phyloP scores from a whole-genome alignment of 805 yeast species.

The Kurtzmaniella fragi region DNA sequence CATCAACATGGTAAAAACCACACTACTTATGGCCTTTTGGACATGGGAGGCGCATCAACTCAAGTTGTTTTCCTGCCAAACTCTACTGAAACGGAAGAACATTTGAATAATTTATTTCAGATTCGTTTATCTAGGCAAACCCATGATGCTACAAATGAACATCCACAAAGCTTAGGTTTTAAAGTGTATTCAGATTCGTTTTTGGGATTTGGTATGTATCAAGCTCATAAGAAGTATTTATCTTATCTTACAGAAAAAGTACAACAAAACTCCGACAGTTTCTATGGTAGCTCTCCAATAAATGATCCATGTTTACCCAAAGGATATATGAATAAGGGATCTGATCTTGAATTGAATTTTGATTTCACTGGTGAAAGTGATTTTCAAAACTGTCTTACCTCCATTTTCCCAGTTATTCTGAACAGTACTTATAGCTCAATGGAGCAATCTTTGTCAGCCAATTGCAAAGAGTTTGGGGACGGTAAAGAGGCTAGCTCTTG shows the following conservation, averaged over 20 bases:
- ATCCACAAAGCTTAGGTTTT: slow-evolving; percentile 24
- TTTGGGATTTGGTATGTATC: slow-evolving; percentile 57
- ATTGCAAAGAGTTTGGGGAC: slow-evolving; percentile 28
- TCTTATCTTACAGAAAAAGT: slow-evolving; percentile 24
- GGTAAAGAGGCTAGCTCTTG: slow-evolving; percentile 39
- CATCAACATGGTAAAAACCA: slow-evolving; percentile 41
- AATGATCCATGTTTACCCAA: slow-evolving; percentile 57
- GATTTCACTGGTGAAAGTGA: slow-evolving; percentile 51
- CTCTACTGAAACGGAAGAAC: slow-evolving; percentile 38
- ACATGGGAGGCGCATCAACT: slow-evolving; percentile 64
- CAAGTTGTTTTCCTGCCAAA: slow-evolving; percentile 63
- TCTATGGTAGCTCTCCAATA: slow-evolving; percentile 20
- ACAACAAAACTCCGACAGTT: slow-evolving; percentile 10
- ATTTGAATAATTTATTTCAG: slow-evolving; percentile 41
- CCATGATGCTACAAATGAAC: not conserved
- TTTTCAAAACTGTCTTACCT: slow-evolving; percentile 41
- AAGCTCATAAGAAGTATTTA: slow-evolving; percentile 47
- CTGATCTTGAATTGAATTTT: slow-evolving; percentile 16
- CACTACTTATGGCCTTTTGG: slow-evolving; percentile 52
- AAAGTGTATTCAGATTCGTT: slow-evolving; percentile 52
- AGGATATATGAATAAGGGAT: slow-evolving; percentile 27
- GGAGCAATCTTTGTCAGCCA: slow-evolving; percentile 11
- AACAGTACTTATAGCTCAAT: slow-evolving; percentile 21
- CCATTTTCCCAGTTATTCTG: slow-evolving; percentile 43
- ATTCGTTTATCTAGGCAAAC: slow-evolving; percentile 39